Evolutionary conservation across 768 basidiomycete genomes (phyloP), one percentile per base, ranked within the genome.

Genomic region (Pleurotus eryngii): DNA sequence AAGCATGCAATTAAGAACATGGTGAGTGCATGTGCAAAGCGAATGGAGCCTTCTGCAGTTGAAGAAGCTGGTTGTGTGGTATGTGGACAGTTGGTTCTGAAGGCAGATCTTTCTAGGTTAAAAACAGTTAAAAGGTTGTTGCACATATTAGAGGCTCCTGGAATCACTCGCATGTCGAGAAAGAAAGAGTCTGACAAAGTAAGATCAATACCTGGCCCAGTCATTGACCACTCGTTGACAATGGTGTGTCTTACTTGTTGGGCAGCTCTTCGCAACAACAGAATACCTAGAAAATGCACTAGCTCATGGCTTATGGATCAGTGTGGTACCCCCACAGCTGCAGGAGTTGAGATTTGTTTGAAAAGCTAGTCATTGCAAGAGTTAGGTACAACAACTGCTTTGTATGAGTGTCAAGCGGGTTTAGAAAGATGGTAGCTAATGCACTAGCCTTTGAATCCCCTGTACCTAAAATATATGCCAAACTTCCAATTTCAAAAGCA

Each of bases 271-370:
- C 45, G 27, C 8, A 59, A 60, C 5, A 59, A 58, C 15, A 50
- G 46, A 24, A 46, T 61, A 11, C 68, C 70, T 15, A 20, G 22
- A n/a, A n/a, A 22, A 53, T 46, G 59, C 72, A 8, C 48, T 76
- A 9, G 71, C 68, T 2, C 72, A 69, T 55, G 68, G 68, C 1
- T 50, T 72, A 1, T 76, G 74, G 73, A 5, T 76, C 3, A 74
- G 74, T 8, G 61, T 67, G 12, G 64, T 73, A 1, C 75, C 72
- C 3, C 4, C 45, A 3, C 58, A 61, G 12, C 57, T 76, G 3
- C 15, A 53, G 12, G 45, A 47, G 6, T 54, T 76, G 1, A 66
- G 40, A 1, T 71, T 63, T 39, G 59, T n/a, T 59, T 2, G 74
- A 76, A 56, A 60, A 68, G 40, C 4, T 67, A 9, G 27, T 71